Evolutionary conservation across 2,329 filamentous ascomycete genomes (phyloP).

Genomic region (Pezicula radicicola): DNA sequence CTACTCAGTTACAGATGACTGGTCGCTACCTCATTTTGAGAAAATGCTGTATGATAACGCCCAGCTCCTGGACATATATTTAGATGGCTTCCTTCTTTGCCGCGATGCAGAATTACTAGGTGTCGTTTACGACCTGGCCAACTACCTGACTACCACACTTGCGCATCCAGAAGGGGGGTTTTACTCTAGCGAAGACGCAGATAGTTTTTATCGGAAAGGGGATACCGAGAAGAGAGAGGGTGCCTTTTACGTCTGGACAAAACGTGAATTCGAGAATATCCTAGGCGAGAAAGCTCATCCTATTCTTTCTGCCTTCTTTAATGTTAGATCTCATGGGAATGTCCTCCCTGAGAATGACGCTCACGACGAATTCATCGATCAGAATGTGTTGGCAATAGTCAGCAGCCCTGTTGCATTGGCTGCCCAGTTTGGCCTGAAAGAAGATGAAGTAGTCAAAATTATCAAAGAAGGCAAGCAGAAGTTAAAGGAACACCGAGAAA

Average conservation of each 20-base stretch:
- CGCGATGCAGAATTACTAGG: slow-evolving; percentile 68
- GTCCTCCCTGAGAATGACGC: slow-evolving; percentile 79
- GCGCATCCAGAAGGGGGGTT: slow-evolving; percentile 70
- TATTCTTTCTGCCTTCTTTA: slow-evolving; percentile 80
- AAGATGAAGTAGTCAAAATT: slow-evolving; percentile 64
- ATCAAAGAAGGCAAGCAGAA: slow-evolving; percentile 66
- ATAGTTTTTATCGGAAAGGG: slow-evolving; percentile 71
- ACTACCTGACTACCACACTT: slow-evolving; percentile 80
- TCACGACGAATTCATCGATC: slow-evolving; percentile 90
- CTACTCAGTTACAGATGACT: slow-evolving; percentile 88
- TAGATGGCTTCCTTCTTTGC: slow-evolving; percentile 72
- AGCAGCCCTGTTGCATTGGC: slow-evolving; percentile 67
- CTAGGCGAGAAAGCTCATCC: slow-evolving; percentile 66
- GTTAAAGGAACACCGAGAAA: slow-evolving; percentile 68
- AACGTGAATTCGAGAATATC: slow-evolving; percentile 78
- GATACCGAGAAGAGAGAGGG: slow-evolving; percentile 85
- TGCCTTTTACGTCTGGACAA: slow-evolving; percentile 92
- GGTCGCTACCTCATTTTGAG: slow-evolving; percentile 94
- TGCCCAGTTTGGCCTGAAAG: slow-evolving; percentile 69
- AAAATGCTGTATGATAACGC: slow-evolving; percentile 96
- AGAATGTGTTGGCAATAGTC: slow-evolving; percentile 79
- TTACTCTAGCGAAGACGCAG: slow-evolving; percentile 85
- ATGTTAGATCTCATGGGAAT: slow-evolving; percentile 80
- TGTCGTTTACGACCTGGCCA: slow-evolving; percentile 75
- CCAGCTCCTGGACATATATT: slow-evolving; percentile 76